phyloP scores from a whole-genome alignment of 345 rosid genomes.

The Geranium rotundifolium region DNA sequence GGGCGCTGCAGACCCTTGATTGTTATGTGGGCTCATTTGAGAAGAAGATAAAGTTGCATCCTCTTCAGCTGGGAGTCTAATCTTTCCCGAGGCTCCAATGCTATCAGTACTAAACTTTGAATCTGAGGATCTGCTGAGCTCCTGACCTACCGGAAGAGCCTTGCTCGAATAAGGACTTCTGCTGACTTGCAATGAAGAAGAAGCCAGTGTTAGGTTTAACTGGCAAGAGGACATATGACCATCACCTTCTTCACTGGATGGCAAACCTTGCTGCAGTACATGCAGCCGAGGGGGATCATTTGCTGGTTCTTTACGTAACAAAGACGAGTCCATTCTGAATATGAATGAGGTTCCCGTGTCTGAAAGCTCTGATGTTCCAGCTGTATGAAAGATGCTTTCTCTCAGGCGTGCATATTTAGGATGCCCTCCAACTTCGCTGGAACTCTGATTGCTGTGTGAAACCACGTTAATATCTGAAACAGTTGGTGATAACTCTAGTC shows the following conservation, averaged over 20 bases:
- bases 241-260: constrained; percentile 54
- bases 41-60: constrained; percentile 17
- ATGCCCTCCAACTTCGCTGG: constrained; percentile 51
- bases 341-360: constrained; percentile 66
- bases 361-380: constrained; percentile 62
- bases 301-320: constrained; percentile 28
- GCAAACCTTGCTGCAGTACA: constrained; percentile 30
- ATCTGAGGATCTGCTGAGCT: constrained; percentile 15
- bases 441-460: constrained; percentile 73
- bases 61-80: constrained; percentile 12
- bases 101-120: constrained; percentile 16
- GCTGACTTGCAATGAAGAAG: constrained; percentile 51
- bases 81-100: constrained; percentile 10
- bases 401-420: constrained; percentile 31
- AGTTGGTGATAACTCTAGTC: constrained; percentile 70
- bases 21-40: constrained; percentile 30
- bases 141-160: constrained; percentile 23
- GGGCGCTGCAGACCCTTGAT: constrained; percentile 37
- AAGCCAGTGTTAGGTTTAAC: constrained; percentile 72
- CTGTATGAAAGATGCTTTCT: constrained; percentile 33
- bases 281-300: constrained; percentile 22
- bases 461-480: constrained; percentile 77
- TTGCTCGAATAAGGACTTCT: constrained; percentile 25
- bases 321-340: constrained; percentile 27
- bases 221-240: constrained; percentile 60